Evolutionary conservation across 805 yeast genomes (phyloP).

Genomic region (Suhomyces canberraensis): DNA sequence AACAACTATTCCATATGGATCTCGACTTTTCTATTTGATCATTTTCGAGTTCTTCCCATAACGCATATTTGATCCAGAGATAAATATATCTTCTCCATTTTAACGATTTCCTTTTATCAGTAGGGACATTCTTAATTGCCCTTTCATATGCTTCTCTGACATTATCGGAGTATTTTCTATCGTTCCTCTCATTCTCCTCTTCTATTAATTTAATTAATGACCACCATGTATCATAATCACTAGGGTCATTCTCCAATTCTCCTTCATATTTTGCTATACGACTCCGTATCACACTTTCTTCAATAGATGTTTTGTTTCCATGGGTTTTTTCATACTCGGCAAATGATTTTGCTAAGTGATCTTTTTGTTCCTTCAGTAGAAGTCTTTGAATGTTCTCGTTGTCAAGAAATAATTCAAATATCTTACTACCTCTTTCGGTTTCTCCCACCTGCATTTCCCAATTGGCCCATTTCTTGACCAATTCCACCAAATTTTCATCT

Average conservation of each 20-base stretch:
- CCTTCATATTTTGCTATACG: constrained; percentile 55
- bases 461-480: constrained; percentile 55
- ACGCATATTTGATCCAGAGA: constrained; percentile 66
- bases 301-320: constrained; percentile 56
- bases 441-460: constrained; percentile 68
- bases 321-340: constrained; percentile 62
- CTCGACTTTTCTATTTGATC: constrained; percentile 47
- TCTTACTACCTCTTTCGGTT: constrained; percentile 57
- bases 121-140: constrained; percentile 43
- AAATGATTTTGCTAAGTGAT: constrained; percentile 37
- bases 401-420: constrained; percentile 49
- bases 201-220: constrained; percentile 53
- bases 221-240: constrained; percentile 85
- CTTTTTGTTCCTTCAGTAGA: constrained; percentile 26
- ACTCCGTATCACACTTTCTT: constrained; percentile 48
- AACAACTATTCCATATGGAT: constrained; percentile 46
- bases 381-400: constrained; percentile 13
- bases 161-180: too few relatives aligned
- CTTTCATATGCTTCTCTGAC: constrained; percentile 39
- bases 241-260: constrained; percentile 43
- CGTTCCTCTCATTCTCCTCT: constrained; percentile 25
- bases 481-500: constrained; percentile 29
- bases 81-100: constrained; percentile 69
- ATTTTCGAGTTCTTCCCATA: constrained; percentile 53
- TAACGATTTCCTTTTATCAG: constrained; percentile 22